phyloP scores from a whole-genome alignment of 495 filamentous ascomycete genomes.

The Hypoxylon lenormandii region DNA sequence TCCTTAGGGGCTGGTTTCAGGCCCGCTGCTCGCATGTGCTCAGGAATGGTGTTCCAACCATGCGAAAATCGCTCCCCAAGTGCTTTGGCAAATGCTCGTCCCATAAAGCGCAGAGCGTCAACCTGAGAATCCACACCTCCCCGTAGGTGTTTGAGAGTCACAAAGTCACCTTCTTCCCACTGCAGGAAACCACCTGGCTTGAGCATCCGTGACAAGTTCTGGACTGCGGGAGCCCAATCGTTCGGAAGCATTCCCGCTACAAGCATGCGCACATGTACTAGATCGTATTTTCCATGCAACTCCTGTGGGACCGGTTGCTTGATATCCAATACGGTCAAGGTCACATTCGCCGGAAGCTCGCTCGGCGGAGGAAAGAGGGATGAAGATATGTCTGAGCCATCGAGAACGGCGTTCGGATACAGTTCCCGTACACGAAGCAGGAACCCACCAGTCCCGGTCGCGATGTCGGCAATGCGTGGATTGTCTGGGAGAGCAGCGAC shows the following conservation, averaged over 20 bases:
- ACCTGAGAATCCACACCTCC: not conserved
- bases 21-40: constrained; percentile 17
- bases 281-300: constrained; percentile 51
- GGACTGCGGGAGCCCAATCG: constrained; percentile 46
- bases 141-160: not conserved
- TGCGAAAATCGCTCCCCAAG: not conserved
- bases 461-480: constrained; percentile 14
- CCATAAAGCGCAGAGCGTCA: not conserved
- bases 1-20: not conserved
- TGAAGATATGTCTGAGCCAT: constrained; percentile 54
- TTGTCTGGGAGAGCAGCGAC: not conserved
- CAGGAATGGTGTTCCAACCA: constrained; percentile 18
- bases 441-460: constrained; percentile 13
- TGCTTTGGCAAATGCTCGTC: not conserved
- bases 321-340: constrained; percentile 49
- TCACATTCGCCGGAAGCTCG: constrained; percentile 49
- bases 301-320: constrained; percentile 48
- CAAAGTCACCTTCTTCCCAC: constrained; percentile 37
- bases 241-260: constrained; percentile 46
- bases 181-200: constrained; percentile 44
- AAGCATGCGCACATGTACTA: constrained; percentile 54
- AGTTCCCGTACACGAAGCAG: constrained; percentile 1
- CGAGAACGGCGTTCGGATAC: constrained; percentile 37
- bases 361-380: constrained; percentile 46
- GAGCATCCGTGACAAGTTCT: constrained; percentile 40